Evolutionary conservation across 345 rosid genomes (phyloP), one percentile per base, ranked within the genome.

Genomic region (Mallotus nudiflorus): DNA sequence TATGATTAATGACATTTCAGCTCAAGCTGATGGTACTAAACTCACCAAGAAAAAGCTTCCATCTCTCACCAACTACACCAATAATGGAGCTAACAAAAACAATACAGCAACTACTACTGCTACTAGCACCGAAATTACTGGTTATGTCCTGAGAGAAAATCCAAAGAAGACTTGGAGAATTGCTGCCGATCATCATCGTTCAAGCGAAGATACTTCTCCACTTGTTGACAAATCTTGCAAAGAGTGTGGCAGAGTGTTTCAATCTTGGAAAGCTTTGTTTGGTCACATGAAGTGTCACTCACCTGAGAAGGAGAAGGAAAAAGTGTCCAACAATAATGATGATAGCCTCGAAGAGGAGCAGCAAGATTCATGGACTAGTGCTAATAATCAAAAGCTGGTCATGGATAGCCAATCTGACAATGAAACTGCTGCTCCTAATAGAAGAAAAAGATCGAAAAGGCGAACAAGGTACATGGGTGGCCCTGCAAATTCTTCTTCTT

Each of bases 91-190:
- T 52, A 19, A 66, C 1, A 61, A 39, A 0, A 61, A 19, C 46
- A 25, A 22, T 31, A 10, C 35, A 28, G 33, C 14, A 12, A 33
- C n/a, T 33, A 33, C 37, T 2, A 18, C 62, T 27, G 37, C 37
- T n/a, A 57, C 6, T 1, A n/a, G 27, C 54, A 42, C 46, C 24
- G 75, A 60, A 29, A 33, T 42, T 49, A 29, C 75, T 3, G 72
- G 52, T 54, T 31, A 77, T 24, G 80, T 67, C 33, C 85, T 84
- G 1, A 82, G 92, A 66, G 79, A 81, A 71, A 85, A 85, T 19
- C 86, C 84, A 0, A 85, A 76, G 84, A 87, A 83, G 83, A 82
- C 85, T 4, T 67, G 80, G 87, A 79, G 82, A 56, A 24, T 77
- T 44, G 55, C 63, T 54, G 83, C 12, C 7, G 37, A 55, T 27